These are phyloP conservation scores for Xanthoconium purpureum DNA, from an alignment of 768 basidiomycete species.

Conservation along the genomic window DNA sequence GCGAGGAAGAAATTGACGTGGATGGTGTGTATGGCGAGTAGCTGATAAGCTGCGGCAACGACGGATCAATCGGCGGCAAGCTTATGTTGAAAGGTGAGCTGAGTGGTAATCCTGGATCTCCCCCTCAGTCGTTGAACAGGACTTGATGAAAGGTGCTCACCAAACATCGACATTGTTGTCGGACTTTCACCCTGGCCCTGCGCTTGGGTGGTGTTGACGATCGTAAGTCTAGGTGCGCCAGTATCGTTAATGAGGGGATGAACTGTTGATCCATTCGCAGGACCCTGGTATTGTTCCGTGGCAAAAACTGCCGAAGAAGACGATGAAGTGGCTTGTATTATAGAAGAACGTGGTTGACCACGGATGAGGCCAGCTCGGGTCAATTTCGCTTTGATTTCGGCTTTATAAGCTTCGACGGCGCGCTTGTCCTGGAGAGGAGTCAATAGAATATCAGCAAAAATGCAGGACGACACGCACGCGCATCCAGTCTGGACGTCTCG, in stretches of 20 bases:
- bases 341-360: conserved; percentile 69
- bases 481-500: conserved; percentile 88
- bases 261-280: conserved; percentile 21
- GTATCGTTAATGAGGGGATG: conserved; percentile 22
- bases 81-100: conserved; percentile 32
- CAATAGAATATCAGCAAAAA: conserved; percentile 12
- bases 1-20: conserved; percentile 32
- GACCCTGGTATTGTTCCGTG: conserved; percentile 24
- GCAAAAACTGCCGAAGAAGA: conserved; percentile 36
- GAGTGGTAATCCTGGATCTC: conserved; percentile 21
- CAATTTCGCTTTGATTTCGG: conserved; percentile 77
- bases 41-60: conserved; percentile 26
- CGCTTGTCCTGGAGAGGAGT: conserved; percentile 64
- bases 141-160: conserved; percentile 12
- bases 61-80: conserved; percentile 28
- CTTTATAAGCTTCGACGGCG: conserved; percentile 78
- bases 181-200: conserved; percentile 25
- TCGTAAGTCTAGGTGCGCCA: conserved; percentile 18
- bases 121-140: conserved; percentile 12
- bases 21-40: conserved; percentile 37
- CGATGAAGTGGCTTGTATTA: conserved; percentile 37
- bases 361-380: conserved; percentile 76
- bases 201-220: conserved; percentile 18
- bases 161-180: conserved; percentile 27
- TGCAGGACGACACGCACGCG: conserved; percentile 45